These are phyloP conservation scores for Lactuca sativa DNA, from an alignment of 129 eudicot genomes.

Conservation along the genomic window DNA sequence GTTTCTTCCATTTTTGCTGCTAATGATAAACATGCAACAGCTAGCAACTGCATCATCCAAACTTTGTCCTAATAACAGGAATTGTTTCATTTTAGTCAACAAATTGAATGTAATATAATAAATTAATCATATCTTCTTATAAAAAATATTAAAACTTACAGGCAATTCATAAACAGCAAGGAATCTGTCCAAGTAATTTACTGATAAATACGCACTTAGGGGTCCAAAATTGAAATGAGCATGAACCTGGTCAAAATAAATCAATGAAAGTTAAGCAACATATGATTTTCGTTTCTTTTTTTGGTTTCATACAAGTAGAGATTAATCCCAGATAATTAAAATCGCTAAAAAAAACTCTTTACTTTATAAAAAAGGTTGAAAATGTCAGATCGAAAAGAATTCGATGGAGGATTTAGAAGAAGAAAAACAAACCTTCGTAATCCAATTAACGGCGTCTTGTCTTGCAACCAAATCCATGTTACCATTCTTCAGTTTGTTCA, in stretches of 20 bases:
- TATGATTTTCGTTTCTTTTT: too few species aligned
- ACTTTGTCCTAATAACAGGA: constrained; percentile 44
- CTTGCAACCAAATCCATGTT: constrained; percentile 55
- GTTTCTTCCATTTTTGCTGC: constrained; percentile 81
- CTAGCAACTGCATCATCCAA: constrained; percentile 84
- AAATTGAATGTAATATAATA: neutral
- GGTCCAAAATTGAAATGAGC: constrained; percentile 63
- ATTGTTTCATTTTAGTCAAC: neutral
- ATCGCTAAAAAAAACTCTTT: too few species aligned
- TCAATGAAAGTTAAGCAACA: neutral
- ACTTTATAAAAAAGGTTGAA: too few species aligned
- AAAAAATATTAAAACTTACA: constrained; percentile 36
- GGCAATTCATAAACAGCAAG: constrained; percentile 71
- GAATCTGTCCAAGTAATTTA: constrained; percentile 71
- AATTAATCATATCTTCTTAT: neutral
- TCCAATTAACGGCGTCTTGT: constrained; percentile 64
- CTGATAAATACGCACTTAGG: constrained; percentile 46
- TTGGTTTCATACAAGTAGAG: too few species aligned
- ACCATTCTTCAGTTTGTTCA: constrained; percentile 52
- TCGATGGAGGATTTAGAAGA: neutral
- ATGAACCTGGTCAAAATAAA: constrained; percentile 42
- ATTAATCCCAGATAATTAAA: too few species aligned
- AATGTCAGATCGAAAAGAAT: neutral
- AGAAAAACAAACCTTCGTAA: constrained; percentile 54
- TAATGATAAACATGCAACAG: constrained; percentile 63